Base-by-base conservation (phyloP, 495 filamentous ascomycete species). In the Lasiosphaeria hispida region DNA sequence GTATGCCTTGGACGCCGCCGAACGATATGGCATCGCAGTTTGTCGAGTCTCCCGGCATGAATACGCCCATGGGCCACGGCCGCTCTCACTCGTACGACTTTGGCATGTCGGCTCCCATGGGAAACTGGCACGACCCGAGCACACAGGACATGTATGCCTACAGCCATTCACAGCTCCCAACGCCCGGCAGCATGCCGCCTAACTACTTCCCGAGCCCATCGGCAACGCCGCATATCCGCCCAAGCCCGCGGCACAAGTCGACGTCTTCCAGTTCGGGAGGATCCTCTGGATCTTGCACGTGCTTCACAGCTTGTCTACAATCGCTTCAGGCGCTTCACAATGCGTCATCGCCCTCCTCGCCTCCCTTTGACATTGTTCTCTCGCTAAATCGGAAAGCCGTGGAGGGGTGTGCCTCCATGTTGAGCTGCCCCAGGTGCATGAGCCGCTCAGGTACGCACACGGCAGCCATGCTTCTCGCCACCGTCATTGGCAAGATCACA, bases 401-500 rank as follows among this genome's bases (percentile, higher is more conserved):
- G 5, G 74, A 78, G 42, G 72, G 69, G n/a, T 80, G 77, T 42
- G 67, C 70, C 0, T 64, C 65, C 3, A 78, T 80, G 73, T 71
- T 80, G 1, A 64, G 66, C 15, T 80, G 78, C 55, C 54, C 51
- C 6, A 66, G 67, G 33, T 78, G 76, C 60, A 69, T 75, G 64
- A 67, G 60, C 40, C 62, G 68, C n/a, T 71, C 71, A 5, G 73
- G 73, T 3, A 72, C 68, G 1, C 71, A 76, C 52, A 77, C 75
- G 13, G 67, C 71, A 3, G 72, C 73, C 1, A 78, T 80, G 78
- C 68, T 81, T 8, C 67, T 80, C 13, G 74, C 68, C 1, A 78
- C 76, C 1, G 70, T 80, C 14, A 73, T 81, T 10, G 68, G 72
- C 18, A 76, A 79, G 59, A 74, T 80, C 44, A 77, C 76, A 23